phyloP scores from a whole-genome alignment of 768 basidiomycete species.

The Pilatotrama ljubarskyi region DNA sequence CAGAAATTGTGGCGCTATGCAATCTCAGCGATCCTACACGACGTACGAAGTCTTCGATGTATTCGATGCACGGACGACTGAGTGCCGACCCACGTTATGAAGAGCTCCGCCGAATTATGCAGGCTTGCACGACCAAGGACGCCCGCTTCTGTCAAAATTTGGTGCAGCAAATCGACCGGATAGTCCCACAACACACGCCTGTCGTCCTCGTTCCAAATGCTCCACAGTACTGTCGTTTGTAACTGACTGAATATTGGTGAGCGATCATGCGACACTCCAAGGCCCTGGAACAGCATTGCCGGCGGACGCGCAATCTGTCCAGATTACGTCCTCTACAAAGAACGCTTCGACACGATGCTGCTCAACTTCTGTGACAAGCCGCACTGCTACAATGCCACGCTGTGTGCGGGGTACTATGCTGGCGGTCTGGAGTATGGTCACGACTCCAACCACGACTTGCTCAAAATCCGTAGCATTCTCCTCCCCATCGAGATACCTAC shows the following conservation, averaged over 20 bases:
- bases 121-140: background rate
- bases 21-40: conserved; percentile 3
- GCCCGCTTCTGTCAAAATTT: background rate
- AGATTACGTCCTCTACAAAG: background rate
- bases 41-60: background rate
- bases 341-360: background rate
- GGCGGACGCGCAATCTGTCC: background rate
- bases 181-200: too few relatives aligned
- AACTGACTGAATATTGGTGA: too few relatives aligned
- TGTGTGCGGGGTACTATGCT: too few relatives aligned
- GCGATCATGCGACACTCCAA: too few relatives aligned
- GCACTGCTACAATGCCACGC: background rate
- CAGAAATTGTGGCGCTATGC: conserved; percentile 19
- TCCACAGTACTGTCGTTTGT: too few relatives aligned
- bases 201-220: too few relatives aligned
- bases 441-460: background rate
- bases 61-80: background rate
- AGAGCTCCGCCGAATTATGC: too few relatives aligned
- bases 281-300: too few relatives aligned
- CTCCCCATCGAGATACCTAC: background rate
- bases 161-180: background rate
- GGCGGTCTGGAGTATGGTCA: background rate
- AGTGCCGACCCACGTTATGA: too few relatives aligned
- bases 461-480: conserved; percentile 3
- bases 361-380: background rate